Base-by-base conservation (phyloP, 2,329 filamentous ascomycete genomes). In the Exophiala xenobiotica region DNA sequence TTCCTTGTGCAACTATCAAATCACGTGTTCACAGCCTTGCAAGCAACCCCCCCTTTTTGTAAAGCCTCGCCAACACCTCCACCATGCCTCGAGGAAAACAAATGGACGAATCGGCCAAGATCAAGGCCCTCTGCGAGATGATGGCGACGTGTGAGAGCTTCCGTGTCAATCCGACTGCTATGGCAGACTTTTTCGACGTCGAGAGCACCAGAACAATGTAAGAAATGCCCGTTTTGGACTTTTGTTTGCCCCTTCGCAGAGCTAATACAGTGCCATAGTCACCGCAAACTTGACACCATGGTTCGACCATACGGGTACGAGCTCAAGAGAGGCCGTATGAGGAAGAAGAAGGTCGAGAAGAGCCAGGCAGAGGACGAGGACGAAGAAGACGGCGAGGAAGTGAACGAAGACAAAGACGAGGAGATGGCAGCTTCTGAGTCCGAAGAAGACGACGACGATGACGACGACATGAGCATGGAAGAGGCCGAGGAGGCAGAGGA, bases 381-480 rank as follows among this genome's bases (percentile, higher is more conserved):
- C n/a, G 9, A 24, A n/a, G 46, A 49, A 6, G 40, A 40, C 14
- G 26, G 26, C 24, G 41, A 45, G 18, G 31, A n/a, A 18, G 35
- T 24, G 19, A 11, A 37, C 12, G 27, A 33, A 5, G 18, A 8
- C 23, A 40, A 22, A 16, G 40, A 2, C n/a, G 9, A 18, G 9
- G 46, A n/a, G n/a, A n/a, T n/a, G n/a, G n/a, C n/a, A n/a, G n/a
- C n/a, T n/a, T n/a, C n/a, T n/a, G n/a, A n/a, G n/a, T n/a, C n/a
- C n/a, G n/a, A n/a, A n/a, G n/a, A n/a, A n/a, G n/a, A n/a, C n/a
- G n/a, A 2, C 31, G 18, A 35, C 12, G 31, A 35, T 12, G 31
- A 35, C 31, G 31, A 14, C 3, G 31, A 35, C 12, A 16, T 14
- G 12, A 16, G 18, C 4, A 35, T 35, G 31, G 31, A 6, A 6